A percentile compares a stretch with the other conserved stretches of the same genome.
These are phyloP conservation scores for Penicillium cataractarum DNA, from an alignment of 495 filamentous ascomycete species.

Conservation along the genomic window DNA sequence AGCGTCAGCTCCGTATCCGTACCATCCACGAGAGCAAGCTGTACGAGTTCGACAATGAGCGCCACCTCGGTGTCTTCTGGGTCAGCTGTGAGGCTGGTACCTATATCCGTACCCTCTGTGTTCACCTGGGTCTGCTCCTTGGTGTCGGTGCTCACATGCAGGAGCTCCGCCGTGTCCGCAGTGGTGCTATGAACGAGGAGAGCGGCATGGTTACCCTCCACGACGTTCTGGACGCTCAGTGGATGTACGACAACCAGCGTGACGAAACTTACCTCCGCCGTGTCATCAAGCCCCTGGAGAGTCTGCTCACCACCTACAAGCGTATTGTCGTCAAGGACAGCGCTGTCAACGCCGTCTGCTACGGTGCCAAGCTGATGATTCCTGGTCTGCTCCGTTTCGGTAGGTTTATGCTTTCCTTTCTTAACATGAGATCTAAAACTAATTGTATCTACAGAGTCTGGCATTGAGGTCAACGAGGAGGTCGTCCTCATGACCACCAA, in stretches of 20 bases:
- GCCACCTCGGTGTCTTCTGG: slow-evolving; percentile 98
- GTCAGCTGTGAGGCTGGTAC: slow-evolving; percentile 98
- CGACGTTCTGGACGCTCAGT: slow-evolving; percentile 94
- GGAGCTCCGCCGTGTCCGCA: slow-evolving; percentile 90
- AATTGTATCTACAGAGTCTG: slow-evolving; percentile 59
- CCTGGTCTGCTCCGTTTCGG: slow-evolving; percentile 89
- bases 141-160: slow-evolving; percentile 99
- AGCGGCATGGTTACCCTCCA: slow-evolving; percentile 90
- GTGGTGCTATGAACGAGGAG: slow-evolving; percentile 90
- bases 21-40: slow-evolving; percentile 95
- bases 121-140: slow-evolving; percentile 88
- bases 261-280: slow-evolving; percentile 86
- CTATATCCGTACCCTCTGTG: slow-evolving; percentile 97
- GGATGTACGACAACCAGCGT: slow-evolving; percentile 85
- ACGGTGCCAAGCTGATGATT: slow-evolving; percentile 98
- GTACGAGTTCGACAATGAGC: slow-evolving; percentile 96
- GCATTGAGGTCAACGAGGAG: slow-evolving; percentile 87
- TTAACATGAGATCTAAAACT: slow-evolving; percentile 6
- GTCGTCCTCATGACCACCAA: slow-evolving; percentile 98
- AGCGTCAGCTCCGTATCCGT: slow-evolving; percentile 95
- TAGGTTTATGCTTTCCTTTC: slow-evolving; percentile 42
- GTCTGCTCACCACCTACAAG: slow-evolving; percentile 87
- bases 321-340: slow-evolving; percentile 97
- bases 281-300: slow-evolving; percentile 90
- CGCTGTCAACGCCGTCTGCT: slow-evolving; percentile 93